phyloP scores from a whole-genome alignment of 2,329 filamentous ascomycete genomes.

The Malbranchea cinnamomea region DNA sequence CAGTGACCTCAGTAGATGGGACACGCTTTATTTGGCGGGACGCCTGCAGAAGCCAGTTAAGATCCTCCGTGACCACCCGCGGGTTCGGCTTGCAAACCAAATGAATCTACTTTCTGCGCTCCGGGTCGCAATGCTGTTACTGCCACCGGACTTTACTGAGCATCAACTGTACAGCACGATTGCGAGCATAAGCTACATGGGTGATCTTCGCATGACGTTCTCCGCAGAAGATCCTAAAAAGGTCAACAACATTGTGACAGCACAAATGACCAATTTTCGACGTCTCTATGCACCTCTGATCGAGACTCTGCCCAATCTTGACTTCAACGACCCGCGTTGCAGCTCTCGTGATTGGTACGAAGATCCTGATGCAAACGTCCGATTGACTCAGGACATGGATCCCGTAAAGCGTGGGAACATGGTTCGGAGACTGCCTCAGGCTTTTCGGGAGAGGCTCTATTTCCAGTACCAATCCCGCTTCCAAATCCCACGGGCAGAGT shows the following conservation, averaged over 20 bases:
- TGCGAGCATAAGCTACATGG: constrained; percentile 81
- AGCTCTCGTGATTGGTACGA: constrained; percentile 47
- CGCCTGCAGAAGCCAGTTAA: constrained; percentile 95
- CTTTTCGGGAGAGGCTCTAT: constrained; percentile 80
- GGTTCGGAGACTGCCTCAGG: constrained; percentile 76
- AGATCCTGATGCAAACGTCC: constrained; percentile 48
- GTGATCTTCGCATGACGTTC: constrained; percentile 88
- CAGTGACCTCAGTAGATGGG: constrained; percentile 75
- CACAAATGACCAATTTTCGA: constrained; percentile 84
- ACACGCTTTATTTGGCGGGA: constrained; percentile 90
- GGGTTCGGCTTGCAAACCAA: constrained; percentile 86
- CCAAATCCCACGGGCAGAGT: constrained; percentile 68
- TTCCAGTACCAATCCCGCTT: constrained; percentile 91
- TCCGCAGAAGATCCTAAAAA: constrained; percentile 85
- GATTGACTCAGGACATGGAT: constrained; percentile 80
- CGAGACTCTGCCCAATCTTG: constrained; percentile 75
- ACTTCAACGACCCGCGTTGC: constrained; percentile 53
- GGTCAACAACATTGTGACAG: constrained; percentile 81
- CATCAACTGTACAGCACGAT: constrained; percentile 81
- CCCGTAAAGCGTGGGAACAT: constrained; percentile 84
- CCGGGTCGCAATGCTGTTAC: constrained; percentile 72
- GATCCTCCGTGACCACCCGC: constrained; percentile 85
- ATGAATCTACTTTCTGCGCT: constrained; percentile 87
- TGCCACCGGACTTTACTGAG: constrained; percentile 75
- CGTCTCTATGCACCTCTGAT: constrained; percentile 81